Percentiles rank a stretch among this genome's conserved stretches.
Conservation (phyloP, 345 rosid genomes). For the Streptanthus diversifolius region DNA sequence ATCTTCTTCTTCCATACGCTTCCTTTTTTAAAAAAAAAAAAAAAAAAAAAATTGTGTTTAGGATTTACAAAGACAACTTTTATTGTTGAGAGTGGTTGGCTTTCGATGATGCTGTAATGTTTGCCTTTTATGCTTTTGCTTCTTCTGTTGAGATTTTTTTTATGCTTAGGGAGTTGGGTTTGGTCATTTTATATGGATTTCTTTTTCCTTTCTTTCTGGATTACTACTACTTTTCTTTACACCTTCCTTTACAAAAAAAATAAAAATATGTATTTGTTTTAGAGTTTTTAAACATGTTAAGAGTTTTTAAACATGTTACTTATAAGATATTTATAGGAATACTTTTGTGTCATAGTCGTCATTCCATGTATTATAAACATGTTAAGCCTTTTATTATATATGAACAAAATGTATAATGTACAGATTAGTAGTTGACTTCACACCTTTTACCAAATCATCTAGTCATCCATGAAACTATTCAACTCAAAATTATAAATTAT, state of each 20-base stretch:
- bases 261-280: constrained; percentile 16
- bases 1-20: constrained; percentile 51
- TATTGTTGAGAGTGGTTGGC: constrained; percentile 21
- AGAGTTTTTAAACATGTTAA: constrained; percentile 1
- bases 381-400: background rate
- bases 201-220: background rate
- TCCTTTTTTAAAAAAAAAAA: background rate
- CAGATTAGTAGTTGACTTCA: background rate
- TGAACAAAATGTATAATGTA: background rate
- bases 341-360: background rate
- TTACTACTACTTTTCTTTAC: background rate
- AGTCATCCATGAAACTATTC: background rate
- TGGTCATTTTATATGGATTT: background rate
- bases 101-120: constrained; percentile 7
- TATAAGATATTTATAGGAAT: background rate
- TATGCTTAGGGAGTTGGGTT: constrained; percentile 9
- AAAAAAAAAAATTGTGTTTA: background rate
- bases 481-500: background rate
- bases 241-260: background rate
- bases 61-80: constrained; percentile 6
- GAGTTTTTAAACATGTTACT: constrained; percentile 5
- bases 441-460: background rate
- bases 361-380: background rate
- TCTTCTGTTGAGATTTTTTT: background rate
- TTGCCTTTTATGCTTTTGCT: constrained; percentile 27